A percentile compares a stretch with the other conserved stretches of the same genome.
These are phyloP conservation scores for Wallacemonas rigidus DNA, from an alignment of 208 protist genomes.

Conservation along the genomic window DNA sequence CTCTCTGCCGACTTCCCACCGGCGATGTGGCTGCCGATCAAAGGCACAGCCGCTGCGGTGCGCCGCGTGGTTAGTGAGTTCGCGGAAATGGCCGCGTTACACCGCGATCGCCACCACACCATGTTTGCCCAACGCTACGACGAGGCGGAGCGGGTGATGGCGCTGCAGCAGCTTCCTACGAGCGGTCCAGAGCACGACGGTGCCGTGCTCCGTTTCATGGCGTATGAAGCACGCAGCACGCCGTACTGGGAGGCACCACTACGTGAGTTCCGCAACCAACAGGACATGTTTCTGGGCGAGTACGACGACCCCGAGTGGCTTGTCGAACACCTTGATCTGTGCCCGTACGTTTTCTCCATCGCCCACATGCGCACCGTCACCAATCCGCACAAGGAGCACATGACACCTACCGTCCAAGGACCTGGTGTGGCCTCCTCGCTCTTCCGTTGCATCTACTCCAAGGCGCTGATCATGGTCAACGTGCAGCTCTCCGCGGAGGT, in stretches of 20 bases:
- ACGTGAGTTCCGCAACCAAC: slow-evolving; percentile 77
- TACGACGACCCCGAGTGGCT: slow-evolving; percentile 86
- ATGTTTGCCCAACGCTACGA: slow-evolving; percentile 60
- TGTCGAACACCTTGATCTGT: slow-evolving; percentile 86
- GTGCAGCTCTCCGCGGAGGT: slow-evolving; percentile 91
- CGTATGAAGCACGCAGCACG: slow-evolving; percentile 77
- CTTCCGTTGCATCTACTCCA: slow-evolving; percentile 88
- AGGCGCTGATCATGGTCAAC: slow-evolving; percentile 80
- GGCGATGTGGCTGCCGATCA: slow-evolving; percentile 89
- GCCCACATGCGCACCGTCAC: slow-evolving; percentile 77
- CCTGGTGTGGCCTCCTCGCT: slow-evolving; percentile 83
- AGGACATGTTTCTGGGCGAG: slow-evolving; percentile 89
- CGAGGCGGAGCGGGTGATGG: slow-evolving; percentile 57
- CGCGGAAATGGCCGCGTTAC: slow-evolving; percentile 64
- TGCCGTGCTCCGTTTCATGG: slow-evolving; percentile 81
- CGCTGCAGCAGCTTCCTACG: slow-evolving; percentile 65
- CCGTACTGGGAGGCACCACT: slow-evolving; percentile 75
- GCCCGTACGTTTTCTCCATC: slow-evolving; percentile 84
- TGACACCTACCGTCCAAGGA: slow-evolving; percentile 75
- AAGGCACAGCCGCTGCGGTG: slow-evolving; percentile 72
- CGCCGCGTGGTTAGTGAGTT: slow-evolving; percentile 86
- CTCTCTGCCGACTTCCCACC: slow-evolving; percentile 86
- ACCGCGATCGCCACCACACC: slow-evolving; percentile 80
- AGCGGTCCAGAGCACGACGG: slow-evolving; percentile 30
- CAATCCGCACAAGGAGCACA: slow-evolving; percentile 74